Percentiles rank a stretch among this genome's conserved stretches.
Conservation (phyloP, 108 stramenopile species). For the Parmales sp. region DNA sequence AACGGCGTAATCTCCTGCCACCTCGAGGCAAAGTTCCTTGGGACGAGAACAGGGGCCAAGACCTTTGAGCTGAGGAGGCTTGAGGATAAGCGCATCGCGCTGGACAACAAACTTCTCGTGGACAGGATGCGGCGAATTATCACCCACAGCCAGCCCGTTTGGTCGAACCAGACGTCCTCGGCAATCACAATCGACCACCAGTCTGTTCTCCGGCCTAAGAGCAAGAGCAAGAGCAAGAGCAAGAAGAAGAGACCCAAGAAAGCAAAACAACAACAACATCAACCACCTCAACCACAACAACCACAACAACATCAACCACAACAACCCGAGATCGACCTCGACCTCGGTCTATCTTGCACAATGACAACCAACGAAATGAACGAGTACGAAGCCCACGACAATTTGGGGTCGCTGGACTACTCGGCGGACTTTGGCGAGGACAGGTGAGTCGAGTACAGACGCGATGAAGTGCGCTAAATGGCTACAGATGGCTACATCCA, state of each 20-base stretch:
- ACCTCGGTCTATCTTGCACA: no score
- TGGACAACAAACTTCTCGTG: neutral
- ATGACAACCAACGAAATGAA: neutral
- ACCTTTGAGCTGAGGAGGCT: neutral
- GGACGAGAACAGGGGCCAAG: neutral
- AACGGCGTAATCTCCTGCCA: neutral
- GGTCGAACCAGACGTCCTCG: neutral
- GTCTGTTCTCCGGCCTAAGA: constrained; percentile 1
- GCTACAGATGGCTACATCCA: no score
- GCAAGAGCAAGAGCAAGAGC: neutral
- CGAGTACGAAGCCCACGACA: neutral
- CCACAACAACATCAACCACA: neutral
- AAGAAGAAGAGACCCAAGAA: no score
- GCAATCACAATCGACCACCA: constrained; percentile 4
- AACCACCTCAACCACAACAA: neutral
- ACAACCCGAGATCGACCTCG: no score
- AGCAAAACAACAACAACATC: neutral
- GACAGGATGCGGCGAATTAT: neutral
- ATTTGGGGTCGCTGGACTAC: neutral
- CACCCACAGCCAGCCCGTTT: neutral
- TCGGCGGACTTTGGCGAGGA: neutral
- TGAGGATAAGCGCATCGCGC: neutral
- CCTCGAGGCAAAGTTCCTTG: neutral
- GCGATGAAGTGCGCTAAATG: no score
- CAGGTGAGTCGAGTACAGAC: no score